Conservation (phyloP, 257 asterid genomes). For the Buddleja alternifolia region DNA sequence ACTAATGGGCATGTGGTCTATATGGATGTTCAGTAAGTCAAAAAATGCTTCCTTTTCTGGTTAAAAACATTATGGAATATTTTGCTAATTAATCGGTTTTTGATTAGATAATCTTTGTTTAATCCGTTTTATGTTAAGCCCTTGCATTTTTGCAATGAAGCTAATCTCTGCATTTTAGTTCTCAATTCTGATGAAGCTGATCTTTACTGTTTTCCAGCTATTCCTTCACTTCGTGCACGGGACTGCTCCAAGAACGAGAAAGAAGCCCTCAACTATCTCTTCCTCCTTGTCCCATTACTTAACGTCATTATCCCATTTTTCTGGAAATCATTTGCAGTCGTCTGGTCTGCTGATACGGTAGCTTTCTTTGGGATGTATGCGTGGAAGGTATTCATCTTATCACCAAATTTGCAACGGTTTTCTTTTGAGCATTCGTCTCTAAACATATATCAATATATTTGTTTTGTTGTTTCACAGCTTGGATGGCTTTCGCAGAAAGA, state of each 20-base stretch:
- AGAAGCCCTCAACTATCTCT: constrained; percentile 93
- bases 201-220: constrained; percentile 55
- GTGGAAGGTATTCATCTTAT: constrained; percentile 69
- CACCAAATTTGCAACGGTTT: background rate
- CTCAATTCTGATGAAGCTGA: background rate
- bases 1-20: constrained; percentile 98
- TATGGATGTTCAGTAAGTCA: constrained; percentile 99
- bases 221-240: constrained; percentile 95
- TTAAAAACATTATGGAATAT: background rate
- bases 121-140: no score
- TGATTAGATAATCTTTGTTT: no score
- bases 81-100: background rate
- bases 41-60: constrained; percentile 6
- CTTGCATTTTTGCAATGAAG: no score
- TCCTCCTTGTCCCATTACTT: constrained; percentile 74
- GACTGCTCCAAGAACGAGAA: constrained; percentile 97
- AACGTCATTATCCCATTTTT: constrained; percentile 83
- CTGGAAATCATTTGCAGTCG: constrained; percentile 91
- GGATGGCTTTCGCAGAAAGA: constrained; percentile 53
- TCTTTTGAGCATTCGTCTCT: constrained; percentile 12
- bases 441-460: background rate
- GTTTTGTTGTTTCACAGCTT: constrained; percentile 35
- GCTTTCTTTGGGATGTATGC: constrained; percentile 92
- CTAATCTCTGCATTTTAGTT: no score
- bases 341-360: constrained; percentile 86